A percentile compares a stretch with the other conserved stretches of the same genome.
Conservation (phyloP, 1,284 basidiomycete genomes). For the Trametes polyzona region DNA sequence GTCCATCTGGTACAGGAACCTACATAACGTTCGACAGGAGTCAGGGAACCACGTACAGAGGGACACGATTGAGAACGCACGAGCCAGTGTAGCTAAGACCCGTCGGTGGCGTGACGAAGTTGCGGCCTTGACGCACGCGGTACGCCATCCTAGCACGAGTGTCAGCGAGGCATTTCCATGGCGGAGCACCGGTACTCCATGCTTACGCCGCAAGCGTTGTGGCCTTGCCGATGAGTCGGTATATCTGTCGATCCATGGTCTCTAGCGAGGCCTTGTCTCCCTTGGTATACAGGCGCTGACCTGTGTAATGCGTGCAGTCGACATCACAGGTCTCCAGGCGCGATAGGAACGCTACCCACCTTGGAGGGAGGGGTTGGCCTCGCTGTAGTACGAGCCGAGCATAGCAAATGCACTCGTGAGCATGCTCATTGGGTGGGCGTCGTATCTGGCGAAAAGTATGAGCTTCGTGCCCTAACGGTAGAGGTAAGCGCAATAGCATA, state of each 20-base stretch:
- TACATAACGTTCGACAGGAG: conserved; percentile 30
- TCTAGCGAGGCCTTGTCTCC: conserved; percentile 67
- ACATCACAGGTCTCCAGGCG: not conserved
- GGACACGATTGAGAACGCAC: conserved; percentile 45
- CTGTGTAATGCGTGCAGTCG: conserved; percentile 39
- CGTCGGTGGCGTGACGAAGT: conserved; percentile 84
- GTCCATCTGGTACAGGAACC: conserved; percentile 89
- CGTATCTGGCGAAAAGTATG: conserved; percentile 55
- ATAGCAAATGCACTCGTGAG: conserved; percentile 85
- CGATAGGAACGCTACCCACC: conserved; percentile 41
- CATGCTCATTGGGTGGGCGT: conserved; percentile 89
- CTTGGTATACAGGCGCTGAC: conserved; percentile 79
- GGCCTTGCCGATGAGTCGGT: conserved; percentile 83
- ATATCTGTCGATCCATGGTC: conserved; percentile 90
- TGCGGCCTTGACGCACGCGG: conserved; percentile 84
- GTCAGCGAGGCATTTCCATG: too few relatives aligned
- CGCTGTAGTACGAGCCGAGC: conserved; percentile 82
- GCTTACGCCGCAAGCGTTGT: conserved; percentile 82
- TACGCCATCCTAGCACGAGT: conserved; percentile 75
- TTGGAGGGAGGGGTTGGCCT: conserved; percentile 80
- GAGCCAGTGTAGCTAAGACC: conserved; percentile 84
- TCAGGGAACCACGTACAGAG: not conserved
- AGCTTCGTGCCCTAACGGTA: not conserved
- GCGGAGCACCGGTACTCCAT: too few relatives aligned
- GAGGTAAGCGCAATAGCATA: conserved; percentile 29